phyloP scores from a whole-genome alignment of 2,329 filamentous ascomycete species.

The Xylaria sp. region DNA sequence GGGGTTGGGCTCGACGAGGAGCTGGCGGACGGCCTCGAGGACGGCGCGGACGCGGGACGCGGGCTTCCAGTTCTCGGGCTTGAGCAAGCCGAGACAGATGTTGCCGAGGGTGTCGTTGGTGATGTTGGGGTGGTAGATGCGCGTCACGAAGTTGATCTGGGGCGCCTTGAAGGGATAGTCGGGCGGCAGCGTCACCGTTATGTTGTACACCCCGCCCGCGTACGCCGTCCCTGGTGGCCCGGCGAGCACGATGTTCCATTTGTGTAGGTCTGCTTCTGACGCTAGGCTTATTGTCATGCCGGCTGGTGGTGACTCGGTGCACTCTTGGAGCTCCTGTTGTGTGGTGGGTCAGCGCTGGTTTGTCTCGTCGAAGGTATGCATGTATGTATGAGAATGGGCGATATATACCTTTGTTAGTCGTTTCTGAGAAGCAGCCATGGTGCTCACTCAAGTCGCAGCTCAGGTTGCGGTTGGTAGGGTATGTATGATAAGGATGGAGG shows the following conservation, averaged over 20 bases:
- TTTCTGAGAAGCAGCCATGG: conserved; percentile 47
- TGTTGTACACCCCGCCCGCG: conserved; percentile 75
- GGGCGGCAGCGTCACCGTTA: conserved; percentile 76
- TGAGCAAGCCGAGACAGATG: conserved; percentile 87
- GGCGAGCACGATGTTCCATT: conserved; percentile 61
- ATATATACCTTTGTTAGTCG: conserved; percentile 47
- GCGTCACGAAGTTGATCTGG: conserved; percentile 80
- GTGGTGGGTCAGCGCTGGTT: conserved; percentile 8
- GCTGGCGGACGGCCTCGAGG: conserved; percentile 77
- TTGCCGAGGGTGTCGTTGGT: conserved; percentile 85
- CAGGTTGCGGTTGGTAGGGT: not conserved
- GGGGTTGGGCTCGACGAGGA: conserved; percentile 83
- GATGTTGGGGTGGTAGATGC: conserved; percentile 96
- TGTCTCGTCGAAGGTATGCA: not conserved
- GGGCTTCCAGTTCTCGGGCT: conserved; percentile 92
- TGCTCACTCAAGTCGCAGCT: conserved; percentile 20
- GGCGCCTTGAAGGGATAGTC: conserved; percentile 94
- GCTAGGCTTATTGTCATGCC: conserved; percentile 61
- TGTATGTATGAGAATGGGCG: conserved; percentile 28
- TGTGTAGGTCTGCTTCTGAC: conserved; percentile 60
- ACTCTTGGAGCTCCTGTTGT: conserved; percentile 63
- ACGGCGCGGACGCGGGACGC: conserved; percentile 79
- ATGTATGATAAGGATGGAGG: conserved; percentile 10
- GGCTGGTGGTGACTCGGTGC: conserved; percentile 57
- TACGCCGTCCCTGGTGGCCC: conserved; percentile 60